Base-by-base conservation (phyloP, 192 early-diverging fungal genomes). In the Umbelopsis sp. region DNA sequence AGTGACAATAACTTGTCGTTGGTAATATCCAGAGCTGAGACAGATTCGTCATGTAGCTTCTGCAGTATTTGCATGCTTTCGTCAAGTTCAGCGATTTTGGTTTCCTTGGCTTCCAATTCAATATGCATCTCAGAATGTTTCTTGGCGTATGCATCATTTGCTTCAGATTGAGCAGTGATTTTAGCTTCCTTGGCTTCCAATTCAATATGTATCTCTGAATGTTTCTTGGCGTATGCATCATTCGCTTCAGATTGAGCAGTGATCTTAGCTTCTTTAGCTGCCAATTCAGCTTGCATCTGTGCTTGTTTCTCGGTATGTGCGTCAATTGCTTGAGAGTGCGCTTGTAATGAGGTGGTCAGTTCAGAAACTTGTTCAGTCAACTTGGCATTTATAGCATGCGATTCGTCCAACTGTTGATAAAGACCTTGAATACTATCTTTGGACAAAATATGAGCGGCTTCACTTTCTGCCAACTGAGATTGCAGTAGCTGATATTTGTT, bases 31-130 rank as follows among this genome's bases (percentile, higher is more conserved):
- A 62, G n/a, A 2, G 26, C 31, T 32, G 56, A 29, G 11, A 32
- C 14, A 62, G 56, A 20, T 62, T 62, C 56, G 17, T 62, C 56
- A 12, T 62, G 26, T 14, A 34, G 56, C 56, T 62, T 62, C 31
- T 62, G 56, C 1, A 62, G 26, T 20, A n/a, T 11, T 20, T 34
- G 32, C 11, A 62, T 62, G 31, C 29, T 26, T 17, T 29, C 14
- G 12, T 62, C 34, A 2, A 62, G 0, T 20, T 62, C 26, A n/a
- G 31, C 56, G 8, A 32, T 17, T 34, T 26, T 12, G 7, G 31
- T 20, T 49, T 62, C 56, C 4, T 14, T 62, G 0, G 56, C 24
- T 14, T 62, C 29, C 14, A 62, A 34, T 12, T 62, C 26, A 10
- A 20, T 8, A 6, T n/a, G 56, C 32, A 62, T 11, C 12, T 62